A percentile compares a stretch with the other conserved stretches of the same genome.
Conservation (phyloP, 1,139 yeast genomes). For the Candida mesenterica region DNA sequence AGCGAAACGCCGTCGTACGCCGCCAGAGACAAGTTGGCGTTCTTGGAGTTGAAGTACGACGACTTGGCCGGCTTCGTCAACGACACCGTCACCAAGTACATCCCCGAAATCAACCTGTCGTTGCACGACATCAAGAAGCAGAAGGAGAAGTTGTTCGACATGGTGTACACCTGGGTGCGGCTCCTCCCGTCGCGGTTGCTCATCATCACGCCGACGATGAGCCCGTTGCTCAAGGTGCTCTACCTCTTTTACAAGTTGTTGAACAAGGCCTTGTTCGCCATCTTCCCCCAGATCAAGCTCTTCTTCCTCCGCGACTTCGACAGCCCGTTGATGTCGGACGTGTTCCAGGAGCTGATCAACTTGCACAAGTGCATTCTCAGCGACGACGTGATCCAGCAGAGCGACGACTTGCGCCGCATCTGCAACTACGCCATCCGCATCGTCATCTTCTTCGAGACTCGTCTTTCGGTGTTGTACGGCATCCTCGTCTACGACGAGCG, state of each 20-base stretch:
- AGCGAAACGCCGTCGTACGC: neutral
- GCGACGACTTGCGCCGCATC: slow-evolving; percentile 23
- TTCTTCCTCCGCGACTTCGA: slow-evolving; percentile 44
- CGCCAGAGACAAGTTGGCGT: slow-evolving; percentile 4
- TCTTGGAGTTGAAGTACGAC: slow-evolving; percentile 22
- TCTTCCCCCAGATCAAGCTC: slow-evolving; percentile 43
- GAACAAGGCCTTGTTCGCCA: slow-evolving; percentile 36
- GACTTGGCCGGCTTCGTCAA: slow-evolving; percentile 27
- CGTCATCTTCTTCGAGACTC: slow-evolving; percentile 27
- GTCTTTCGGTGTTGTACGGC: slow-evolving; percentile 27
- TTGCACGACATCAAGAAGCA: slow-evolving; percentile 31
- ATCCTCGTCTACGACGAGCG: slow-evolving; percentile 27
- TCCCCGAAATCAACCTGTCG: slow-evolving; percentile 28
- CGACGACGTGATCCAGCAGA: slow-evolving; percentile 10
- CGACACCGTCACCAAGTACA: slow-evolving; percentile 24
- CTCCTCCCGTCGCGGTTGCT: slow-evolving; percentile 34
- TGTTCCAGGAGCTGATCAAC: slow-evolving; percentile 20
- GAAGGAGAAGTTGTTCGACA: slow-evolving; percentile 34
- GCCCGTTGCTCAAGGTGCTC: slow-evolving; percentile 34
- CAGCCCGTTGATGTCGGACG: slow-evolving; percentile 43
- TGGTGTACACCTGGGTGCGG: slow-evolving; percentile 41
- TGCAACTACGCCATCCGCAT: slow-evolving; percentile 35
- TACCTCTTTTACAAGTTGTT: slow-evolving; percentile 36
- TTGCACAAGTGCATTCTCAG: slow-evolving; percentile 3
- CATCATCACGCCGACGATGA: slow-evolving; percentile 20